Conservation (phyloP, 169 alveolate species). For the Pseudocohnilembus persalinus region DNA sequence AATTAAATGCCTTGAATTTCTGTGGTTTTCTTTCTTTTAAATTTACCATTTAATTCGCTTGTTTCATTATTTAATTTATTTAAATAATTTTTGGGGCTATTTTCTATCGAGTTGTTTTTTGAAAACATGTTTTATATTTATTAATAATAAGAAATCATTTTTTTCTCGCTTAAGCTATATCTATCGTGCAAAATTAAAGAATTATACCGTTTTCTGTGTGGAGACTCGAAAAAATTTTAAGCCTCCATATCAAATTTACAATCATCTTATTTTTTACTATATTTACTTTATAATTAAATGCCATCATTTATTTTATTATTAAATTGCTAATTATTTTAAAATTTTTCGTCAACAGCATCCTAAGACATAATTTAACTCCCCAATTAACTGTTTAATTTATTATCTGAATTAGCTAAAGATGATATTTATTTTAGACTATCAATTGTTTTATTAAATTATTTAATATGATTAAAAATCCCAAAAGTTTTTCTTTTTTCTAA, state of each 20-base stretch:
- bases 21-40: no score
- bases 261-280: neutral
- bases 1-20: no score
- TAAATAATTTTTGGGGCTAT: no score
- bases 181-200: slow-evolving; percentile 11
- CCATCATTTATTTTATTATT: neutral
- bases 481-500: neutral
- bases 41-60: no score
- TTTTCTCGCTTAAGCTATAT: slow-evolving; percentile 4
- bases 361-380: neutral
- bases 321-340: neutral
- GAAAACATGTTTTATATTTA: neutral
- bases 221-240: neutral
- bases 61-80: no score
- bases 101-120: no score
- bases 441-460: no score
- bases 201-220: neutral
- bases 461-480: neutral
- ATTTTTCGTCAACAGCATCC: neutral
- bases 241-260: neutral
- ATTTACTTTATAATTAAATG: neutral
- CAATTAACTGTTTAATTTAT: no score
- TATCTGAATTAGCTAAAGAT: no score
- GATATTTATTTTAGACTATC: neutral
- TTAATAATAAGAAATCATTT: neutral